Evolutionary conservation across 1,284 basidiomycete genomes (phyloP).

Genomic region (Pseudozyma tsukubaensis): DNA sequence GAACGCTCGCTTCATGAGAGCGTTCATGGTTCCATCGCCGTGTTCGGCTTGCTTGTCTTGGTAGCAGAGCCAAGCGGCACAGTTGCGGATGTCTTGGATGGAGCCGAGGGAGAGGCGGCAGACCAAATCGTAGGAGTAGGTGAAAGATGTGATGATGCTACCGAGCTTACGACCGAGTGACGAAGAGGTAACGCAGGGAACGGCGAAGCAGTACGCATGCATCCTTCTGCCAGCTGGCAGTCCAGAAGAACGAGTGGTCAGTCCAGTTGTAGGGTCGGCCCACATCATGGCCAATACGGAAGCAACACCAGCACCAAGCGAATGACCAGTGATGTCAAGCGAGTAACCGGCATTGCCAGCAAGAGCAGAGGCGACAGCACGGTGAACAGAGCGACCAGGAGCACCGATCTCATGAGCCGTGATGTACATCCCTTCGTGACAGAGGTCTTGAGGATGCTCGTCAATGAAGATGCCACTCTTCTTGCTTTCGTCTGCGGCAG

Average conservation of each 20-base stretch:
- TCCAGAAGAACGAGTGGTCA: constrained; percentile 65
- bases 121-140: constrained; percentile 84
- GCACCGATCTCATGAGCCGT: constrained; percentile 83
- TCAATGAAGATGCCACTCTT: constrained; percentile 7
- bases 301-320: constrained; percentile 86
- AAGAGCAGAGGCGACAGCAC: constrained; percentile 79
- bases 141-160: constrained; percentile 79
- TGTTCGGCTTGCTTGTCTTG: constrained; percentile 70
- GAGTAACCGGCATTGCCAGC: constrained; percentile 77
- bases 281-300: constrained; percentile 83
- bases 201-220: constrained; percentile 82
- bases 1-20: constrained; percentile 53
- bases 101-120: constrained; percentile 81
- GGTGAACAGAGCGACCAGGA: constrained; percentile 79
- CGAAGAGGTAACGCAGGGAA: constrained; percentile 77
- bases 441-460: constrained; percentile 22
- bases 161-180: constrained; percentile 74
- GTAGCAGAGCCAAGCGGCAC: constrained; percentile 81
- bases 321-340: constrained; percentile 76
- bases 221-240: constrained; percentile 77
- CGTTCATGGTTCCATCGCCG: constrained; percentile 37
- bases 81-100: constrained; percentile 80
- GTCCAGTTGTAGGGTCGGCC: constrained; percentile 73
- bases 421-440: constrained; percentile 77
- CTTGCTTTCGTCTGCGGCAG: background rate